Base-by-base conservation (phyloP, 208 protist genomes). In the Acanthamoeba culbertsoni region DNA sequence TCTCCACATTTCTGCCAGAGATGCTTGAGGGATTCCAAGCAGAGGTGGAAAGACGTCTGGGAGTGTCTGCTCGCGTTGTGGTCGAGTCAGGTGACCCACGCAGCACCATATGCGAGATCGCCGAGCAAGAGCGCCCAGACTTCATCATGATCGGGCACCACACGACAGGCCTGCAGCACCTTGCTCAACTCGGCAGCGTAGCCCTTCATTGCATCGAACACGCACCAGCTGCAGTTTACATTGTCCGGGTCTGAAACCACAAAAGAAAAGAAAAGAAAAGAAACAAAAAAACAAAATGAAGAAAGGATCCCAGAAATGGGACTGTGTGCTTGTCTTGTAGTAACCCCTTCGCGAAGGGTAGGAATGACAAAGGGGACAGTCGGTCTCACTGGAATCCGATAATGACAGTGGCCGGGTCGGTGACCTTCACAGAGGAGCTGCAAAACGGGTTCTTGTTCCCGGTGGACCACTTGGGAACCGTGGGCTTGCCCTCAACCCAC, bases 371-470 rank as follows among this genome's bases (percentile, higher is more conserved):
- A n/a, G n/a, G n/a, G n/a, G n/a, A n/a, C n/a, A n/a, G n/a, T n/a
- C n/a, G n/a, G n/a, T 59, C 51, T 46, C 28, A 79, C n/a, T 79
- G 68, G 68, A 79, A 79, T 33, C 68, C 68, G 42, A 79, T 79
- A 28, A 79, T 40, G 8, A 79, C 68, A 16, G 63, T 75, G 10
- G 68, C 33, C 2, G 68, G 37, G 12, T 79, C 68, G 40, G 42
- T 48, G 4, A 48, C n/a, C 68, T 79, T 79, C 37, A 79, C 28
- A 1, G 68, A 51, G 12, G 68, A 42, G 4, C 37, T 7, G 68
- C 68, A 79, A 40, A 79, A 79, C 26, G 68, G 68, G 37, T 48
- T 48, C 68, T 79, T 45, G 68, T 48, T 79, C 37, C 14, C 37
- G 7, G 37, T 79, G 26, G 4, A 20, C 68, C 68, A 79, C 68